phyloP scores from a whole-genome alignment of 1,139 yeast species.

The Arxiozyma telluris region DNA sequence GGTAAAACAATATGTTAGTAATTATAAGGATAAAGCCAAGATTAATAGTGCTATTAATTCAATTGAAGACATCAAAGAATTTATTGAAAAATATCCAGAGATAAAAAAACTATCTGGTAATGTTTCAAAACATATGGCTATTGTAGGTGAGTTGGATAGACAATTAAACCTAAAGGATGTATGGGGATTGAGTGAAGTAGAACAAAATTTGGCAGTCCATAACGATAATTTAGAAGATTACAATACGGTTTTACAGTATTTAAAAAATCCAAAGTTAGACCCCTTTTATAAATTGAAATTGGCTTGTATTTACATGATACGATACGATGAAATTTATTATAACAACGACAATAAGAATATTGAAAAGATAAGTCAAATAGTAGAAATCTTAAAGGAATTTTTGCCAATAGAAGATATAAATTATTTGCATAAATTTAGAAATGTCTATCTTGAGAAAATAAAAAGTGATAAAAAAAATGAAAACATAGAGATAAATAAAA shows the following conservation, averaged over 20 bases:
- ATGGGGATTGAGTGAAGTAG: conserved; percentile 84
- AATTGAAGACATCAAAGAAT: conserved; percentile 79
- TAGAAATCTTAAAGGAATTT: conserved; percentile 13
- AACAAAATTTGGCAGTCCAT: conserved; percentile 72
- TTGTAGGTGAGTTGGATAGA: conserved; percentile 76
- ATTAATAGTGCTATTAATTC: conserved; percentile 62
- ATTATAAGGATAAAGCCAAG: conserved; percentile 73
- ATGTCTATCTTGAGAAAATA: conserved; percentile 10
- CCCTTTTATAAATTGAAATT: conserved; percentile 47
- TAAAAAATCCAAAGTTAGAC: conserved; percentile 29
- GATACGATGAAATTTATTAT: conserved; percentile 40
- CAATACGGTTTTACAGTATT: conserved; percentile 38
- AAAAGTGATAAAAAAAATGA: background rate
- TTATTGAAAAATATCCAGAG: conserved; percentile 89
- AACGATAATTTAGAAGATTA: conserved; percentile 46
- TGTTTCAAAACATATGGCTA: conserved; percentile 86
- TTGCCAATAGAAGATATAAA: conserved; percentile 25
- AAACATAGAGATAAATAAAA: conserved; percentile 8
- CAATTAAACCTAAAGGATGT: conserved; percentile 52
- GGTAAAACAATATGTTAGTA: conserved; percentile 76
- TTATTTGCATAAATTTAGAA: conserved; percentile 22
- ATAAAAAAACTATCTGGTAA: conserved; percentile 79
- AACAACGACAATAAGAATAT: conserved; percentile 8
- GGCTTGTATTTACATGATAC: conserved; percentile 61
- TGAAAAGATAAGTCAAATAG: conserved; percentile 14